Evolutionary conservation across 192 early-diverging fungal species (phyloP), one percentile per base, ranked within the genome.

Genomic region (Umbelopsis isabellina): DNA sequence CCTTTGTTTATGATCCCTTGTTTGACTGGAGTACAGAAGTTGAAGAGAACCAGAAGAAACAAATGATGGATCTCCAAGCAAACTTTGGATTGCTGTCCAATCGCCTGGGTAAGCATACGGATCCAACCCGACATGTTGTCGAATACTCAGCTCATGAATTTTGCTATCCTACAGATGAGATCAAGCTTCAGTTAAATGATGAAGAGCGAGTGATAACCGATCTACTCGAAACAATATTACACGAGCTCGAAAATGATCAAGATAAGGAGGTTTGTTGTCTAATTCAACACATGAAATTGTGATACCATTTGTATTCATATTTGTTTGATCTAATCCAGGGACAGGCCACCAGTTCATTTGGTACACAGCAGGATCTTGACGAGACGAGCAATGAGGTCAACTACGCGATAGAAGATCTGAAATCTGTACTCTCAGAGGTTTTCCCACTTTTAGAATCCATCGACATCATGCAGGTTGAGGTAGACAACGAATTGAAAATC

Each of bases 1-100:
- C 97, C 7, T 94, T 97, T 73, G 90, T 95, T 21, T 94, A 95
- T 49, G 96, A 99, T 75, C 96, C 96, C 0, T 80, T 98, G 48
- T 76, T 85, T 27, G 84, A 83, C 49, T 85, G 83, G 84, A 78
- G 84, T 50, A 79, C 73, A 10, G 76, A 84, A 46, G 72, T 75
- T 7, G 66, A 53, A 25, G 72, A 73, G 67, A 64, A 51, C 50
- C 49, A 50, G 15, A 44, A 79, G 49, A 61, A 72, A n/a, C 76
- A 78, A 33, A 66, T 73, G 49, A 49, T 71, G 49, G 74, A 75
- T 25, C 23, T 75, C 7, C 74, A 75, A 55, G 64, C 69, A 21
- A 71, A 71, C 16, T 53, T 75, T 22, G 55, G 71, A 16, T 46
- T 73, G 5, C 46, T 78, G 25, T 72, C 76, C 22, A 48, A 67